Conservation (phyloP, 768 basidiomycete genomes). For the Solioccasus polychromus region DNA sequence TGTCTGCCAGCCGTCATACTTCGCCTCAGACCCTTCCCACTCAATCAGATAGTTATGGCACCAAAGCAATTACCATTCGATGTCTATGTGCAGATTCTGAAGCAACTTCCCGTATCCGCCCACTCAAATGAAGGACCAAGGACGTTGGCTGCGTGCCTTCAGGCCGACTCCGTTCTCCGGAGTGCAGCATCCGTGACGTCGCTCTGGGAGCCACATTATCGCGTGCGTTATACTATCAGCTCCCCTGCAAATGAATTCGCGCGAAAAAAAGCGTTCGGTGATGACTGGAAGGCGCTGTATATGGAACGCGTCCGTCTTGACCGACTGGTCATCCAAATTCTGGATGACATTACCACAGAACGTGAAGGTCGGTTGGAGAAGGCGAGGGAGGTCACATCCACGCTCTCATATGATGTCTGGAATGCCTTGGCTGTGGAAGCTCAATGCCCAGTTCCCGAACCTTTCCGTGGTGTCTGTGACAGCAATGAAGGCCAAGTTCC, state of each 20-base stretch:
- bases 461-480: constrained; percentile 21
- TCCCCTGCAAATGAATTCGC: constrained; percentile 35
- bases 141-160: constrained; percentile 42
- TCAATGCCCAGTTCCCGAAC: constrained; percentile 33
- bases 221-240: constrained; percentile 43
- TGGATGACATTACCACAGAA: constrained; percentile 40
- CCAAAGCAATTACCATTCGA: constrained; percentile 32
- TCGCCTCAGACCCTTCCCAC: not conserved
- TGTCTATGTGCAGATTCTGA: constrained; percentile 37
- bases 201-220: constrained; percentile 57
- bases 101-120: constrained; percentile 28
- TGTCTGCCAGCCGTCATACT: not conserved
- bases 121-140: constrained; percentile 22
- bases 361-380: constrained; percentile 37
- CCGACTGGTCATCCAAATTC: constrained; percentile 34
- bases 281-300: constrained; percentile 50
- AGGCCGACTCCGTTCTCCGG: constrained; percentile 37
- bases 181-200: constrained; percentile 40
- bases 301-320: constrained; percentile 44
- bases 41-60: constrained; percentile 13
- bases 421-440: constrained; percentile 46
- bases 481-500: constrained; percentile 6
- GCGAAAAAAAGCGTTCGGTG: constrained; percentile 27
- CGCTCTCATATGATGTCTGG: constrained; percentile 53
- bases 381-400: constrained; percentile 38